Conservation (phyloP, 2,329 filamentous ascomycete genomes). For the Ophiostoma montium region DNA sequence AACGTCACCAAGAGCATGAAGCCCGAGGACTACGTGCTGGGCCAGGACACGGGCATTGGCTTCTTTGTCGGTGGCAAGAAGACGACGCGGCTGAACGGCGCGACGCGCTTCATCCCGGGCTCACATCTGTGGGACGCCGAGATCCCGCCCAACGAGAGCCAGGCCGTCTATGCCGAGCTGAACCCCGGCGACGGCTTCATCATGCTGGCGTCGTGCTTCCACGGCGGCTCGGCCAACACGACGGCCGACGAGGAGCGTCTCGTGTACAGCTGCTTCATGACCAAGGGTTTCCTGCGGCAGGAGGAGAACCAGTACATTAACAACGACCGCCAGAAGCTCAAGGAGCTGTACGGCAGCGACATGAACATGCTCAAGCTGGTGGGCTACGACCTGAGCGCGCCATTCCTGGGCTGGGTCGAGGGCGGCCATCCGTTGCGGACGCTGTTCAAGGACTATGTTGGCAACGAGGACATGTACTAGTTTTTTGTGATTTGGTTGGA, state of each 20-base stretch:
- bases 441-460: neutral
- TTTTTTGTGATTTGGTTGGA: too few species aligned
- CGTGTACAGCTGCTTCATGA: conserved; percentile 7
- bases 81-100: conserved; percentile 20
- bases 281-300: conserved; percentile 7
- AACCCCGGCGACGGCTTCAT: conserved; percentile 15
- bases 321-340: conserved; percentile 13
- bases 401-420: conserved; percentile 11
- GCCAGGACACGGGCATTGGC: conserved; percentile 17
- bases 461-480: conserved; percentile 7
- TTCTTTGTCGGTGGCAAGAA: conserved; percentile 22
- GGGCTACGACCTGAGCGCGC: conserved; percentile 15
- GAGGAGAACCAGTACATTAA: conserved; percentile 17
- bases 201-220: conserved; percentile 15
- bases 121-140: conserved; percentile 20
- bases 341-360: conserved; percentile 6
- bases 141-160: conserved; percentile 13
- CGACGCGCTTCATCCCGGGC: conserved; percentile 23
- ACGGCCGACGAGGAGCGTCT: conserved; percentile 13
- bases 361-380: conserved; percentile 15
- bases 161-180: conserved; percentile 13
- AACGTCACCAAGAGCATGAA: conserved; percentile 7
- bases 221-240: conserved; percentile 17
- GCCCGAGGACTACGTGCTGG: conserved; percentile 7
- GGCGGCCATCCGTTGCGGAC: conserved; percentile 13